Evolutionary conservation across 2,329 filamentous ascomycete genomes (phyloP).

Genomic region (Thelonectria discophora): DNA sequence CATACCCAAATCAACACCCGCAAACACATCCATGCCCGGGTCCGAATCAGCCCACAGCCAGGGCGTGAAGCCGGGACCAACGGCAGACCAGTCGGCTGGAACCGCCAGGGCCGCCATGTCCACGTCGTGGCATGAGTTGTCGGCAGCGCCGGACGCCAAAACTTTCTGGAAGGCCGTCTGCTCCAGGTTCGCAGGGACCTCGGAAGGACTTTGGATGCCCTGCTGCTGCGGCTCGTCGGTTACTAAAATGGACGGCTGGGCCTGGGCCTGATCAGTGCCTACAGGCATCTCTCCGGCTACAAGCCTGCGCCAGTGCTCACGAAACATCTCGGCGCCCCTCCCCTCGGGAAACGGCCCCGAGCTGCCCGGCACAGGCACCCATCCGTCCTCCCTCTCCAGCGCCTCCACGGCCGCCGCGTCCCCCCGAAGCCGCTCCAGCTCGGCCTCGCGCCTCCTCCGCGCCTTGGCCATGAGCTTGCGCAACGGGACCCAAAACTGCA

Average conservation of each 20-base stretch:
- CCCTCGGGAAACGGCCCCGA: slow-evolving; percentile 35
- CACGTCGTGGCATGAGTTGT: background rate
- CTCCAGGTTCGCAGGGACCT: too few species aligned
- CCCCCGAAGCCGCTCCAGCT: slow-evolving; percentile 47
- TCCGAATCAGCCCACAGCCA: slow-evolving; percentile 49
- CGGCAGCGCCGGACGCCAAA: background rate
- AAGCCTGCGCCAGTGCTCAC: slow-evolving; percentile 29
- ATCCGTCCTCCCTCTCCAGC: slow-evolving; percentile 44
- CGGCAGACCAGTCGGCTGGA: slow-evolving; percentile 4
- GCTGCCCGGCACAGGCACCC: slow-evolving; percentile 42
- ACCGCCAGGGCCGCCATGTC: slow-evolving; percentile 3
- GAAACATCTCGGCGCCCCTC: slow-evolving; percentile 11
- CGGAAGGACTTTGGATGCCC: background rate
- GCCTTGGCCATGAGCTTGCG: slow-evolving; percentile 51
- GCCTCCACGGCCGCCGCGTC: slow-evolving; percentile 38
- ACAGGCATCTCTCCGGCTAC: background rate
- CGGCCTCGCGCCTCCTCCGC: slow-evolving; percentile 47
- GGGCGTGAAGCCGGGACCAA: slow-evolving; percentile 34
- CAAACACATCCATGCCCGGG: slow-evolving; percentile 37
- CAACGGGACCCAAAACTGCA: slow-evolving; percentile 54
- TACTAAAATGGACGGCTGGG: background rate
- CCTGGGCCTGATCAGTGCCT: accelerated
- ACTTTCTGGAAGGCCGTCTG: background rate
- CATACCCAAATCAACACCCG: slow-evolving; percentile 40
- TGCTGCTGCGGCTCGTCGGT: background rate